These are phyloP conservation scores for Trichoderma asperelloides DNA, from an alignment of 495 filamentous ascomycete genomes.

Conservation along the genomic window DNA sequence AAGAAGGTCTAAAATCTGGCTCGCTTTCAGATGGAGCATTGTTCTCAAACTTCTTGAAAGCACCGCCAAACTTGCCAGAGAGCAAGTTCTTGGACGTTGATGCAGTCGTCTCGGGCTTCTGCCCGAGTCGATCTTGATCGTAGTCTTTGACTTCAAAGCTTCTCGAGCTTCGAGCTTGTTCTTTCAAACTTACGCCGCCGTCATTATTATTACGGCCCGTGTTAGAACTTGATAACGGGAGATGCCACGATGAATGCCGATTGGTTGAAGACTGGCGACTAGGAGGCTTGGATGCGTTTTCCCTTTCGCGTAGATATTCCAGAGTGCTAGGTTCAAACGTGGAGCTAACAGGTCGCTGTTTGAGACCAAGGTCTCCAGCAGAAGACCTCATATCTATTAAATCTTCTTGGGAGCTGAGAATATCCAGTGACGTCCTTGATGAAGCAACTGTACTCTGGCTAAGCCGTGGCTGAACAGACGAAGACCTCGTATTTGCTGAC, in stretches of 20 bases:
- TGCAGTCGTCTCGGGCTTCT: constrained; percentile 22
- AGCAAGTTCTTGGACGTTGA: constrained; percentile 80
- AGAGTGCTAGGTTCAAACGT: constrained; percentile 64
- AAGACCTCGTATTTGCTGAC: constrained; percentile 19
- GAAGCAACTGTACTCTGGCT: constrained; percentile 16
- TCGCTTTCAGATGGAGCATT: constrained; percentile 39
- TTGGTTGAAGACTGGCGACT: neutral
- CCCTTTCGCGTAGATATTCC: constrained; percentile 61
- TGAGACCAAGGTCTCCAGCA: neutral
- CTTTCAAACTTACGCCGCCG: neutral
- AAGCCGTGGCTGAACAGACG: constrained; percentile 44
- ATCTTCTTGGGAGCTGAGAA: constrained; percentile 5
- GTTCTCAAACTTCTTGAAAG: constrained; percentile 86
- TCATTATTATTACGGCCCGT: neutral
- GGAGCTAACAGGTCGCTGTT: constrained; percentile 52
- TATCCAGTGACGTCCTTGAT: constrained; percentile 27
- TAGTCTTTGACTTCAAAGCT: neutral
- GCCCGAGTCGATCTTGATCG: neutral
- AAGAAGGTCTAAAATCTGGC: constrained; percentile 41
- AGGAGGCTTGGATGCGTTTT: constrained; percentile 30
- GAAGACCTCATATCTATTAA: constrained; percentile 1
- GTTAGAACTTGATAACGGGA: neutral
- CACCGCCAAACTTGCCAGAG: constrained; percentile 86
- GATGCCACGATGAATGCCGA: neutral
- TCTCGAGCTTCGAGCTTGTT: neutral